Conservation (phyloP, 768 basidiomycete genomes). For the Panaeolus papilionaceus region DNA sequence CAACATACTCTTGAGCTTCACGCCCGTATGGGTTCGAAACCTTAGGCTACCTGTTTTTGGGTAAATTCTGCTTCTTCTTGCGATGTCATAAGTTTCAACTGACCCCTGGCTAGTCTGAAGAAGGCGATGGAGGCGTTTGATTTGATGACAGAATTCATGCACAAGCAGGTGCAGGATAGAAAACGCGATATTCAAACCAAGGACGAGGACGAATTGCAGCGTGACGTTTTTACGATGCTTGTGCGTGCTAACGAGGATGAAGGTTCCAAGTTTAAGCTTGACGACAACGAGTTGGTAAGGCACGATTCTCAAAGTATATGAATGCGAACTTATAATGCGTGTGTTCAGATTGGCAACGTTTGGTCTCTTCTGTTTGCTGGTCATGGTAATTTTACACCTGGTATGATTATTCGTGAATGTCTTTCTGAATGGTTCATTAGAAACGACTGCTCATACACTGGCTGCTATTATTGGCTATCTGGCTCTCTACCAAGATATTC, state of each 20-base stretch:
- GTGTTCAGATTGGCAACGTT: slow-evolving; percentile 55
- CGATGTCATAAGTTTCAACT: background rate
- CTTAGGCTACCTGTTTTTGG: background rate
- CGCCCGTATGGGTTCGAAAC: background rate
- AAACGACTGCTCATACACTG: slow-evolving; percentile 57
- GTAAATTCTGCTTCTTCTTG: background rate
- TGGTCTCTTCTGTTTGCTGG: slow-evolving; percentile 63
- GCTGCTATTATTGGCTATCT: slow-evolving; percentile 55
- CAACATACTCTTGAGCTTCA: slow-evolving; percentile 22
- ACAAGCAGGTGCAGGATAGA: background rate
- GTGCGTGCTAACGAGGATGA: slow-evolving; percentile 55
- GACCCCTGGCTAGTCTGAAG: background rate
- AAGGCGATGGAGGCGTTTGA: slow-evolving; percentile 5
- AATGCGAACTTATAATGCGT: background rate
- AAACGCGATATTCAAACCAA: slow-evolving; percentile 6
- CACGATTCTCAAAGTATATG: background rate
- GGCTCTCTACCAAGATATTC: slow-evolving; percentile 50
- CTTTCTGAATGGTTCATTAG: slow-evolving; percentile 27
- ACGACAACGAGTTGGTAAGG: slow-evolving; percentile 47
- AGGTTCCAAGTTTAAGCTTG: slow-evolving; percentile 42
- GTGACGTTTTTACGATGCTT: slow-evolving; percentile 43
- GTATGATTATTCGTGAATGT: background rate
- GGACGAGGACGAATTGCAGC: slow-evolving; percentile 10
- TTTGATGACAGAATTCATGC: slow-evolving; percentile 16
- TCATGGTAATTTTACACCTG: slow-evolving; percentile 45